Evolutionary conservation across 768 basidiomycete species (phyloP).

Genomic region (Bullera alba): DNA sequence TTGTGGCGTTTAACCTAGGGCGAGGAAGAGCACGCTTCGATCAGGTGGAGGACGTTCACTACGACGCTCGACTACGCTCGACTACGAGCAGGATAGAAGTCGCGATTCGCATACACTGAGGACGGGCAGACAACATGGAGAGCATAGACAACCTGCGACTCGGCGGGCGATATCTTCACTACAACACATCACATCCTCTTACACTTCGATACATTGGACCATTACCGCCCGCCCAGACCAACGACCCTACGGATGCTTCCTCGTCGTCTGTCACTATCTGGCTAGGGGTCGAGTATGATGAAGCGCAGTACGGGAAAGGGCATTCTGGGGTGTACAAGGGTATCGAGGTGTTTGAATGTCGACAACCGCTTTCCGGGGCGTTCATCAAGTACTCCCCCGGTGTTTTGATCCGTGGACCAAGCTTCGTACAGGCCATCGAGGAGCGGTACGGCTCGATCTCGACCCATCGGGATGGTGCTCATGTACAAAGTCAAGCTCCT

Average conservation of each 20-base stretch:
- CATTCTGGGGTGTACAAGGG: conserved; percentile 78
- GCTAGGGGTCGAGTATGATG: conserved; percentile 99
- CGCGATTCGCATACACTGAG: too few species aligned
- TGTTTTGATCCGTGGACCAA: conserved; percentile 37
- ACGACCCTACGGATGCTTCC: neutral
- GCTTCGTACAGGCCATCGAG: conserved; percentile 68
- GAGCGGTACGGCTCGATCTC: conserved; percentile 58
- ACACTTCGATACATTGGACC: conserved; percentile 35
- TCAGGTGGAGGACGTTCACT: neutral
- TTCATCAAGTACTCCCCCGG: conserved; percentile 25
- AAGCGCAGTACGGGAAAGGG: conserved; percentile 65
- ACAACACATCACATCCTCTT: conserved; percentile 19
- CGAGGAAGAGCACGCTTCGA: too few species aligned
- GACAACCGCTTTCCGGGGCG: conserved; percentile 27
- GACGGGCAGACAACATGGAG: too few species aligned
- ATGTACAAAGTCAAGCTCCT: neutral
- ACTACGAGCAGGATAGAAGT: too few species aligned
- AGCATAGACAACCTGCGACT: too few species aligned
- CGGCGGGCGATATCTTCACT: conserved; percentile 29
- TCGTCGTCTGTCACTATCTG: conserved; percentile 48
- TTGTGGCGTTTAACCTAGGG: too few species aligned
- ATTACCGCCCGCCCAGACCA: conserved; percentile 8
- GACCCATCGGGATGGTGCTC: neutral
- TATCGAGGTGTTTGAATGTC: conserved; percentile 60
- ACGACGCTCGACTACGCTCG: neutral